Percentiles rank a stretch among this genome's conserved stretches.
Conservation (phyloP, 805 yeast genomes). For the Komagataella ulmi region DNA sequence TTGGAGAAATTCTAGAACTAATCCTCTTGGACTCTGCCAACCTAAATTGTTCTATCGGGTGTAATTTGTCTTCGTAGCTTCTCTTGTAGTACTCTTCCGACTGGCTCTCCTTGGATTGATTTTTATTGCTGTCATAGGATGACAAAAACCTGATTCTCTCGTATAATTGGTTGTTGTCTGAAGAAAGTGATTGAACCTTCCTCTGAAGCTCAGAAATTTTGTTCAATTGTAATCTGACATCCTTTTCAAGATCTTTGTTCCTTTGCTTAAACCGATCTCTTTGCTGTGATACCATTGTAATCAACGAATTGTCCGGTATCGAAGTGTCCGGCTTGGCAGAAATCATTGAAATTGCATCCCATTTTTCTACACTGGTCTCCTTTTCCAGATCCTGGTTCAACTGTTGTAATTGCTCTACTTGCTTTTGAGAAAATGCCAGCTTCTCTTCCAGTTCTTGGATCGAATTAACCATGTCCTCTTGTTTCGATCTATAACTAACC, state of each 20-base stretch:
- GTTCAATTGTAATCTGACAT: slow-evolving; percentile 42
- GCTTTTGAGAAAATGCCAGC: slow-evolving; percentile 19
- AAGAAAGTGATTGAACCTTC: slow-evolving; percentile 49
- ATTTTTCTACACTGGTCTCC: slow-evolving; percentile 49
- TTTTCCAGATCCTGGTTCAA: slow-evolving; percentile 56
- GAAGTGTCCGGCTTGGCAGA: slow-evolving; percentile 38
- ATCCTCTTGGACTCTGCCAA: slow-evolving; percentile 67
- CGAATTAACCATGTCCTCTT: slow-evolving; percentile 28
- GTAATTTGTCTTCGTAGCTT: slow-evolving; percentile 63
- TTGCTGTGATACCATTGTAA: slow-evolving; percentile 87
- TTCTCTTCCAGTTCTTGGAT: slow-evolving; percentile 26
- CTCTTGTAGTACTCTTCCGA: slow-evolving; percentile 48
- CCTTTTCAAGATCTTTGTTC: slow-evolving; percentile 75
- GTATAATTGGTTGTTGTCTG: slow-evolving; percentile 67
- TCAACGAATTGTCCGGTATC: slow-evolving; percentile 33
- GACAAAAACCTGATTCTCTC: slow-evolving; percentile 64
- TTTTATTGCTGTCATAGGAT: slow-evolving; percentile 23
- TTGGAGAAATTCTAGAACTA: slow-evolving; percentile 54
- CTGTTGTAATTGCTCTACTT: slow-evolving; percentile 26
- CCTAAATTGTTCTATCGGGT: slow-evolving; percentile 76
- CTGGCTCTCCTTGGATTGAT: slow-evolving; percentile 10
- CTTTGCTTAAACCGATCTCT: slow-evolving; percentile 85
- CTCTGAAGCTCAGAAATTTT: slow-evolving; percentile 47
- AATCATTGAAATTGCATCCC: slow-evolving; percentile 54
- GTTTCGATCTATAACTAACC: slow-evolving; percentile 49